phyloP scores from a whole-genome alignment of 192 early-diverging fungal genomes.

The Martensiomyces pterosporus region DNA sequence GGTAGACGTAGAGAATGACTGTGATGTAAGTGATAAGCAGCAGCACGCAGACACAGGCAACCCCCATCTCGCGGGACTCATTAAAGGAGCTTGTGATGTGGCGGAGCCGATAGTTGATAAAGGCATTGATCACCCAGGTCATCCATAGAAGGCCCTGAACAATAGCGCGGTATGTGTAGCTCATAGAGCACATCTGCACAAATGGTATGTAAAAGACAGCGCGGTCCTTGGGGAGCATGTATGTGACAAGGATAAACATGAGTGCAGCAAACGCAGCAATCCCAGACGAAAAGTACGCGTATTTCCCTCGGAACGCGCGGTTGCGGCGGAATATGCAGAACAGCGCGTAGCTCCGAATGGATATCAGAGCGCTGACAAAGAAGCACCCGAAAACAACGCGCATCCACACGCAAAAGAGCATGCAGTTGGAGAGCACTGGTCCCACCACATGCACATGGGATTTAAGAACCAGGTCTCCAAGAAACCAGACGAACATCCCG shows the following conservation, averaged over 20 bases:
- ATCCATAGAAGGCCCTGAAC: constrained; percentile 41
- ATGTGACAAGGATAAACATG: constrained; percentile 29
- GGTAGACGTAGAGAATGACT: constrained; percentile 31
- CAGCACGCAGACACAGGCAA: constrained; percentile 38
- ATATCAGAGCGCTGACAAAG: constrained; percentile 34
- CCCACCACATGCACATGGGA: constrained; percentile 40
- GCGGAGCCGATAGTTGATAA: constrained; percentile 39
- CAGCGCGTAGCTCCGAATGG: constrained; percentile 42
- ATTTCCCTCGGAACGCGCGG: constrained; percentile 32
- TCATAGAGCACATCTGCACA: constrained; percentile 44
- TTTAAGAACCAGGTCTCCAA: constrained; percentile 48
- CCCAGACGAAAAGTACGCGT: constrained; percentile 16
- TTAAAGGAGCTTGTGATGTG: constrained; percentile 51
- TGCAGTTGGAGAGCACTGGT: constrained; percentile 25
- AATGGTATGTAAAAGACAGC: constrained; percentile 30
- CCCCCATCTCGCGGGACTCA: constrained; percentile 41
- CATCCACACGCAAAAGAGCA: constrained; percentile 47
- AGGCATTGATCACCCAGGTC: constrained; percentile 33
- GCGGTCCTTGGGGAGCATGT: constrained; percentile 18
- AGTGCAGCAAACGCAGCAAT: constrained; percentile 10
- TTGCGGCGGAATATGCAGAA: constrained; percentile 43
- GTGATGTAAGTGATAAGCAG: constrained; percentile 41
- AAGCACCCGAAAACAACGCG: constrained; percentile 32
- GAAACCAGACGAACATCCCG: constrained; percentile 41
- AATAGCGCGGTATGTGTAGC: constrained; percentile 34